Evolutionary conservation across 2,329 filamentous ascomycete species (phyloP).

Genomic region (Cladosporium austrohemisphaericum): DNA sequence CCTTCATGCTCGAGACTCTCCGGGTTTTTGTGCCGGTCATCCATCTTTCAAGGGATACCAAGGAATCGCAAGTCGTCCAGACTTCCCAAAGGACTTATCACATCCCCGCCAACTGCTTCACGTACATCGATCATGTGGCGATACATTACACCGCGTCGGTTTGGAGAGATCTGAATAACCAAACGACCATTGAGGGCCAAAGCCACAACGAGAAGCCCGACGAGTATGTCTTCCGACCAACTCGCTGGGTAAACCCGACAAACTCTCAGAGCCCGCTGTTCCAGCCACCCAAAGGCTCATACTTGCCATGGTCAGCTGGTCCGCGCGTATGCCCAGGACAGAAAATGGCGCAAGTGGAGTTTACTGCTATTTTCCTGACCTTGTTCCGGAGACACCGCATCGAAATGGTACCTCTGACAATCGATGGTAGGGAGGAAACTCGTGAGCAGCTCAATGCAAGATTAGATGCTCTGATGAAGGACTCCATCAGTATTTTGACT

Average conservation of each 20-base stretch:
- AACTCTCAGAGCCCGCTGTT: constrained; percentile 25
- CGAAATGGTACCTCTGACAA: constrained; percentile 21
- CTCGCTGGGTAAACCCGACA: constrained; percentile 38
- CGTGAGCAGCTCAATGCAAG: constrained; percentile 19
- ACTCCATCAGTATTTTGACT: constrained; percentile 25
- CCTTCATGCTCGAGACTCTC: constrained; percentile 50
- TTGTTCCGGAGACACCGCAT: constrained; percentile 29
- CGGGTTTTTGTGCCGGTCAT: constrained; percentile 41
- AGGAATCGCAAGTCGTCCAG: constrained; percentile 30
- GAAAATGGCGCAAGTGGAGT: constrained; percentile 56
- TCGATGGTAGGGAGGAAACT: constrained; percentile 17
- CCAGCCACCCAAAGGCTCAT: constrained; percentile 40
- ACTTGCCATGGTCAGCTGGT: constrained; percentile 48
- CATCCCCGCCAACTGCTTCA: constrained; percentile 33
- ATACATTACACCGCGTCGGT: constrained; percentile 28
- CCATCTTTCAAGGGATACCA: constrained; percentile 37
- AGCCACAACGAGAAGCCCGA: constrained; percentile 21
- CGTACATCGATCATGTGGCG: constrained; percentile 36
- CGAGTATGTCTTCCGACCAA: constrained; percentile 37
- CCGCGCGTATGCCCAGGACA: constrained; percentile 51
- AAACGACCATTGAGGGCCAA: constrained; percentile 13
- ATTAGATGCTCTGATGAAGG: constrained; percentile 23
- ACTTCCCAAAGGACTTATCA: constrained; percentile 27
- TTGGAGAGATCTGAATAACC: constrained; percentile 25
- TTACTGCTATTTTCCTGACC: constrained; percentile 44